phyloP scores from a whole-genome alignment of 176 grass and related monocot species.

The Bothriochloa decipiens region DNA sequence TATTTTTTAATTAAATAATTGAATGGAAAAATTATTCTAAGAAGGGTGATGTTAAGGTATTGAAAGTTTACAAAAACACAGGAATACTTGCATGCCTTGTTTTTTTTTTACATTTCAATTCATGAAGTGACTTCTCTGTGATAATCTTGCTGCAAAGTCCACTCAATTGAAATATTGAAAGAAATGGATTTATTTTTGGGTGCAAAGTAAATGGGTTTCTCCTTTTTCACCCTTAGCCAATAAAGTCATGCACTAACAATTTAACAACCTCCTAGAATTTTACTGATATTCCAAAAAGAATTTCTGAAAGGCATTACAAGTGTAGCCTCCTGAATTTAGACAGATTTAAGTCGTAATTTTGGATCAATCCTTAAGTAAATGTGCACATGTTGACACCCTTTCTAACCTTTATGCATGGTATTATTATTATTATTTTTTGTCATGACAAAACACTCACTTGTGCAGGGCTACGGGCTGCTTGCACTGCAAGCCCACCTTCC shows the following conservation, averaged over 20 bases:
- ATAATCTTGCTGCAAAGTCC: conserved; percentile 20
- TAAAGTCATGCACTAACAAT: neutral
- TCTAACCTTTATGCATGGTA: neutral
- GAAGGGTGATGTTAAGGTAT: neutral
- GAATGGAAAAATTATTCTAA: neutral
- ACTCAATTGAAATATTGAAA: conserved; percentile 22
- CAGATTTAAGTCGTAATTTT: neutral
- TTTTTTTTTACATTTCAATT: conserved; percentile 5
- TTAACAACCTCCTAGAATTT: neutral
- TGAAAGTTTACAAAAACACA: neutral
- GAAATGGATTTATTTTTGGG: neutral
- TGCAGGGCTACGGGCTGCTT: conserved; percentile 61
- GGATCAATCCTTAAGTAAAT: neutral
- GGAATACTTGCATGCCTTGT: neutral
- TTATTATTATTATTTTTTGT: neutral
- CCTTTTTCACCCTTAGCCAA: conserved; percentile 7
- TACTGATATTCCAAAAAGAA: neutral
- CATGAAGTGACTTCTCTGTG: neutral
- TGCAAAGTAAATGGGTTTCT: neutral
- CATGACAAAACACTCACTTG: conserved; percentile 12
- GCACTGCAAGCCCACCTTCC: conserved; percentile 66
- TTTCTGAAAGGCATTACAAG: conserved; percentile 1
- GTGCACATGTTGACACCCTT: neutral
- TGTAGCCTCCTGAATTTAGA: neutral
- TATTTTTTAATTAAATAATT: neutral